phyloP scores from a whole-genome alignment of 768 basidiomycete genomes.

The Leccinum pellstonianum region DNA sequence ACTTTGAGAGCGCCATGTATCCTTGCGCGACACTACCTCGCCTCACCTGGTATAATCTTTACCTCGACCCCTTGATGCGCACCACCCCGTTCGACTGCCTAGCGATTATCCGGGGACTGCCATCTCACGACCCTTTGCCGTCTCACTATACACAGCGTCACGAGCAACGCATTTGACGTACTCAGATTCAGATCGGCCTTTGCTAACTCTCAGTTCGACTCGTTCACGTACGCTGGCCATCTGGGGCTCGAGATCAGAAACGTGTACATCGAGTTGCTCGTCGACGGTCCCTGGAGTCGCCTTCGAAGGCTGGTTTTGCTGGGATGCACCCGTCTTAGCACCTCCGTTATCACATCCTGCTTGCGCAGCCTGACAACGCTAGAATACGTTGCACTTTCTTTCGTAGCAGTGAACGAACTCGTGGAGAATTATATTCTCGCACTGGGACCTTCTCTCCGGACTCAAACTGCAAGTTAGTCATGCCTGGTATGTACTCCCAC shows the following conservation, averaged over 20 bases:
- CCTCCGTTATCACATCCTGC: slow-evolving; percentile 28
- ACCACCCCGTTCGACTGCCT: slow-evolving; percentile 31
- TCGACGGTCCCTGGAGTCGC: slow-evolving; percentile 12
- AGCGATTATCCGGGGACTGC: slow-evolving; percentile 29
- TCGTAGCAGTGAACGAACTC: slow-evolving; percentile 37
- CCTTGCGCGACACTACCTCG: background rate
- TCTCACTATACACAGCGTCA: slow-evolving; percentile 34
- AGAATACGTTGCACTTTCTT: slow-evolving; percentile 37
- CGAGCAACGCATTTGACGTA: slow-evolving; percentile 37
- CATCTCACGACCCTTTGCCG: slow-evolving; percentile 26
- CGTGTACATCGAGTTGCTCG: slow-evolving; percentile 33
- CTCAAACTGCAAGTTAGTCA: slow-evolving; percentile 39
- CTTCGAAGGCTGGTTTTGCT: slow-evolving; percentile 38
- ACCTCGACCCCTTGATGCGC: slow-evolving; percentile 31
- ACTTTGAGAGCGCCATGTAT: slow-evolving; percentile 41
- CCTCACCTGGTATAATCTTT: slow-evolving; percentile 35
- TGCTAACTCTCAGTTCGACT: slow-evolving; percentile 30
- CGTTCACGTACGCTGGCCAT: slow-evolving; percentile 36
- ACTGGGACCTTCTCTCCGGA: slow-evolving; percentile 29
- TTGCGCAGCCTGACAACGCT: slow-evolving; percentile 28
- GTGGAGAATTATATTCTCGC: slow-evolving; percentile 31
- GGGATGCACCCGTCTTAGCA: slow-evolving; percentile 34
- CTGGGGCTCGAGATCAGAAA: slow-evolving; percentile 40
- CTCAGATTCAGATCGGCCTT: slow-evolving; percentile 29
- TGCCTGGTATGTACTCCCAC: slow-evolving; percentile 33